Evolutionary conservation across 1,284 basidiomycete genomes (phyloP).

Genomic region (Cryptococcus sp.): DNA sequence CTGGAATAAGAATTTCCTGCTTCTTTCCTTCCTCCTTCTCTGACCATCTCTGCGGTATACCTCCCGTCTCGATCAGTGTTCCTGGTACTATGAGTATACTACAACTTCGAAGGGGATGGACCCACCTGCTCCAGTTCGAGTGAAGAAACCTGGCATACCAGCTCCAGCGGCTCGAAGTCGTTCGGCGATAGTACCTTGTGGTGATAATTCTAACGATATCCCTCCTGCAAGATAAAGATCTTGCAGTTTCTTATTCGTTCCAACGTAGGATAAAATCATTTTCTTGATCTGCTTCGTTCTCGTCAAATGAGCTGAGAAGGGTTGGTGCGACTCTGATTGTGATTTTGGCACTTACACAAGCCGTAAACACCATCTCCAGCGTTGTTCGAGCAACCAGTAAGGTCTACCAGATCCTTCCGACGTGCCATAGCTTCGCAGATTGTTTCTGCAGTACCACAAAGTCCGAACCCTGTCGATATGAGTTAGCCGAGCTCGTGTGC

Average conservation of each 20-base stretch:
- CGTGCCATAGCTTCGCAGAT: not conserved
- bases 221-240: constrained; percentile 65
- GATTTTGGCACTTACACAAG: not conserved
- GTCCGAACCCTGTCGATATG: not conserved
- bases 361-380: not conserved
- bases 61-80: not conserved
- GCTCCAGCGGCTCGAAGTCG: constrained; percentile 84
- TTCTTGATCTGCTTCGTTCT: not conserved
- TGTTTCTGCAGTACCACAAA: not conserved
- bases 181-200: constrained; percentile 69
- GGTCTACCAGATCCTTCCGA: not conserved
- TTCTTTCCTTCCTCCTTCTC: not conserved
- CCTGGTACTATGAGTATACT: not conserved
- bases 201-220: constrained; percentile 72
- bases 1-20: not conserved
- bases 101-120: not conserved
- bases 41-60: not conserved
- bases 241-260: not conserved
- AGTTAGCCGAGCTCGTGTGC: not conserved
- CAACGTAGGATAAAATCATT: not conserved
- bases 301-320: not conserved
- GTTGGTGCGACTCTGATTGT: not conserved
- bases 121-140: constrained; percentile 72
- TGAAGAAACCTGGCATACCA: constrained; percentile 91
- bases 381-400: not conserved